Percentiles rank a stretch among this genome's conserved stretches.
Conservation (phyloP, 768 basidiomycete species). For the Calvatia gigantea region DNA sequence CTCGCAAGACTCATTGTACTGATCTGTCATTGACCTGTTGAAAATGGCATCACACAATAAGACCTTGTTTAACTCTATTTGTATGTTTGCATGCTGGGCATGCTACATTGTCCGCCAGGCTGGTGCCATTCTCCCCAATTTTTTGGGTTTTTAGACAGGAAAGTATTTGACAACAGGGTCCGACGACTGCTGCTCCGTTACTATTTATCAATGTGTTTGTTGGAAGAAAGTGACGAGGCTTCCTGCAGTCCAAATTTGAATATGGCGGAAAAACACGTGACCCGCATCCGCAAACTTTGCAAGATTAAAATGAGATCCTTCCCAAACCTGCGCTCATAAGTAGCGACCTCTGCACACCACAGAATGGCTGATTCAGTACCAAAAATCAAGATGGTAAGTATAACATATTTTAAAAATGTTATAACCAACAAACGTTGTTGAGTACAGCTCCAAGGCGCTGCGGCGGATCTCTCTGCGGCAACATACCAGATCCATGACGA, state of each 20-base stretch:
- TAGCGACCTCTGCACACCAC: background rate
- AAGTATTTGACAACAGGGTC: no score
- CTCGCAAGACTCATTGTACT: background rate
- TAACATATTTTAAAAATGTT: background rate
- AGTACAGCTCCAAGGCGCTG: constrained; percentile 78
- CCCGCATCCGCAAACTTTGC: background rate
- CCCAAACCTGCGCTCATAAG: background rate
- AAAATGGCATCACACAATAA: background rate
- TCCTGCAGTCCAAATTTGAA: no score
- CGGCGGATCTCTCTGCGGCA: constrained; percentile 78
- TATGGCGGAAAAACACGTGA: constrained; percentile 3
- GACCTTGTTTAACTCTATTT: constrained; percentile 2
- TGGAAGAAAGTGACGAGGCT: no score
- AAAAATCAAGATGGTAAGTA: constrained; percentile 40
- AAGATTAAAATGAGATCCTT: background rate
- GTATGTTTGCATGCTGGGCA: background rate
- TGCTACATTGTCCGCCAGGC: background rate
- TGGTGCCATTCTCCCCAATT: no score
- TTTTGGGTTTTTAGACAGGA: no score
- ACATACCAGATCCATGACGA: constrained; percentile 93
- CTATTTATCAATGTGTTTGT: no score
- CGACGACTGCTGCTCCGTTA: no score
- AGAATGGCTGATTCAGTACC: constrained; percentile 35
- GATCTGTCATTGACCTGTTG: background rate
- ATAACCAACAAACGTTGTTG: background rate